Evolutionary conservation across 2,329 filamentous ascomycete species (phyloP).

Genomic region (Sordariomycetes sp.): DNA sequence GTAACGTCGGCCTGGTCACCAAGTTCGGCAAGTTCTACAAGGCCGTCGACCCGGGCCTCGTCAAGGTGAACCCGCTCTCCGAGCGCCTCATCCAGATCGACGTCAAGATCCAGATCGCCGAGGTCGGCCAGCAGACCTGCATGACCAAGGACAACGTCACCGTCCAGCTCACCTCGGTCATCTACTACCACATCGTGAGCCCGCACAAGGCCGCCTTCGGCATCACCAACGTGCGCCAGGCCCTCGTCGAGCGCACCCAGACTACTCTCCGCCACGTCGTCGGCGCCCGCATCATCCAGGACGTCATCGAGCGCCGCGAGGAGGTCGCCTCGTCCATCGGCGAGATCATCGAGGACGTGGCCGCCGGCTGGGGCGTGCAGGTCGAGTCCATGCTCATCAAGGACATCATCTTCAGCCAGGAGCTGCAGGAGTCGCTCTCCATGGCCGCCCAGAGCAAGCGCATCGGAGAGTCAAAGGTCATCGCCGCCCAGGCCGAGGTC

Average conservation of each 20-base stretch:
- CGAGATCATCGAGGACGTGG: conserved; percentile 96
- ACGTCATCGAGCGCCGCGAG: conserved; percentile 96
- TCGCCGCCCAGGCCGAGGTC: conserved; percentile 92
- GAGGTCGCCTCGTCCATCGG: conserved; percentile 92
- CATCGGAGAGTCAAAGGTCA: conserved; percentile 97
- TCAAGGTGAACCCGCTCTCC: conserved; percentile 93
- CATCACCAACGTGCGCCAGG: conserved; percentile 87
- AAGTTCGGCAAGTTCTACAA: conserved; percentile 93
- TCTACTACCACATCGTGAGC: conserved; percentile 95
- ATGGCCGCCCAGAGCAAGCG: conserved; percentile 99
- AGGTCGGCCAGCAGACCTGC: conserved; percentile 92
- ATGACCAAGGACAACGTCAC: conserved; percentile 99
- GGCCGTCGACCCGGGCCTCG: conserved; percentile 90
- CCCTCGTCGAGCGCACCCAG: conserved; percentile 95
- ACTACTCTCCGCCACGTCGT: conserved; percentile 96
- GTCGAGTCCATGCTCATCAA: conserved; percentile 99
- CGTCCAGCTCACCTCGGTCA: conserved; percentile 85
- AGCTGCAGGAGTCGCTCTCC: conserved; percentile 89
- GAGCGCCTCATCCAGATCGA: conserved; percentile 87
- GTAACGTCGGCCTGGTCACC: conserved; percentile 89
- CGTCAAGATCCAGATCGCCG: conserved; percentile 98
- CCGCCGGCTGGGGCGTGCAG: conserved; percentile 84
- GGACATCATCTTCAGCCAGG: conserved; percentile 94
- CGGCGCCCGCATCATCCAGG: conserved; percentile 87
- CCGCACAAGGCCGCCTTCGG: conserved; percentile 97